Base-by-base conservation (phyloP, 768 basidiomycete species). In the Ephemerocybe angulata region DNA sequence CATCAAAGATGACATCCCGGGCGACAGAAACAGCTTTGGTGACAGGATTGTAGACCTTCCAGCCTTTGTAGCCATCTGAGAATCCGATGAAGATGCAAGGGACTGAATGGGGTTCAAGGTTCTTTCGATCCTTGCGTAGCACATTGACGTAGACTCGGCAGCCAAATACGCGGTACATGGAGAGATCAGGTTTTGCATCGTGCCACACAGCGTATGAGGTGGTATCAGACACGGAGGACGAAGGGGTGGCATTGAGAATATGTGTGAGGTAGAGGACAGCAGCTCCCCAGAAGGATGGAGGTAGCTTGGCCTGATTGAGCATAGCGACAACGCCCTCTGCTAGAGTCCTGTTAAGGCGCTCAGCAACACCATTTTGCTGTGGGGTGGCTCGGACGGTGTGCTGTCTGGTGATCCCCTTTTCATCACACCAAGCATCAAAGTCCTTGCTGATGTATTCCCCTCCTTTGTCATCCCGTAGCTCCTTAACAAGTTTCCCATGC, bases 391-490 rank as follows among this genome's bases (percentile, higher is more conserved):
- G 52, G 17, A 47, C 55, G 13, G 62, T 66, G 42, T 59, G 55
- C 40, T 65, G 60, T 2, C 58, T 52, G 1, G 28, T 53, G 41
- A 70, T 70, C 2, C 69, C 69, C 24, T 61, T 27, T 24, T 60
- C 56, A 13, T 57, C 61, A 22, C 57, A 63, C 56, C 60, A 68
- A 2, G 59, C 35, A n/a, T 59, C 50, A 13, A 70, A 56, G 25
- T 56, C 60, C 1, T 52, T 58, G 3, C 53, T 58, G 33, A 65
- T 70, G 60, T 65, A 74, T 53, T 74, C 72, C 2, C 70, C 72
- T 2, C 70, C 73, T 48, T 71, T 66, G 60, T 75, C 70, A 46
- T 68, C 60, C 19, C 64, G 62, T 19, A 72, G 43, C 1, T 37
- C 51, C 46, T 62, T 62, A 31, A 72, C 59, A 15, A 54, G 55